A percentile compares a stretch with the other conserved stretches of the same genome.
Evolutionary conservation across 1,139 yeast genomes (phyloP).

Genomic region (Eremothecium sinecaudum): DNA sequence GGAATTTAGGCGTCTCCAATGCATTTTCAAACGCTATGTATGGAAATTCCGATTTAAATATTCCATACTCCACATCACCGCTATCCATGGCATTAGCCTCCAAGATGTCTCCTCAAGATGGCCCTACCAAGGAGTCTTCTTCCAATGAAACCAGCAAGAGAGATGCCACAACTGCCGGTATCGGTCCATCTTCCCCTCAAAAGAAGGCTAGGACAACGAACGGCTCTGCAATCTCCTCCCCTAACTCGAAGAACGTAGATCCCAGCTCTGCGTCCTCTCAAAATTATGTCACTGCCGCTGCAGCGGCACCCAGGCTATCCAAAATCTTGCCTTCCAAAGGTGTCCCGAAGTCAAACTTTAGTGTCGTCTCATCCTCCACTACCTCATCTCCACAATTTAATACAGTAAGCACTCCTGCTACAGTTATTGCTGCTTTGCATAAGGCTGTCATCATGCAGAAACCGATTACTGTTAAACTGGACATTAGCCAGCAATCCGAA

Average conservation of each 20-base stretch:
- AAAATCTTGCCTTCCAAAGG: slow-evolving; percentile 29
- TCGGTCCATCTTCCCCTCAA: not conserved
- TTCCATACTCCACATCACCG: slow-evolving; percentile 68
- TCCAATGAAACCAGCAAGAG: slow-evolving; percentile 5
- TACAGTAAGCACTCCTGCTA: slow-evolving; percentile 48
- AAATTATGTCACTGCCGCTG: slow-evolving; percentile 55
- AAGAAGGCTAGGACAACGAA: slow-evolving; percentile 1
- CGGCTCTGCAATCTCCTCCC: not conserved
- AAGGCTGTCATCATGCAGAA: slow-evolving; percentile 52
- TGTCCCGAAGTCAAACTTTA: slow-evolving; percentile 31
- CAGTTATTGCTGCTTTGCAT: slow-evolving; percentile 66
- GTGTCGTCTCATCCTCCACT: slow-evolving; percentile 24
- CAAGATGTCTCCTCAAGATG: not conserved
- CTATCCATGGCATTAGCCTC: slow-evolving; percentile 53
- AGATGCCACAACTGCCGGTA: not conserved
- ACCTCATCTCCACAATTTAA: slow-evolving; percentile 10
- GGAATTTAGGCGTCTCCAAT: slow-evolving; percentile 8
- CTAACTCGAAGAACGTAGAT: slow-evolving; percentile 2
- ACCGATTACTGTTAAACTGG: slow-evolving; percentile 16
- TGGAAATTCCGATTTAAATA: slow-evolving; percentile 29
- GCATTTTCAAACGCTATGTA: slow-evolving; percentile 8
- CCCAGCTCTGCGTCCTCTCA: not conserved
- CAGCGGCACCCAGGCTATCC: slow-evolving; percentile 74
- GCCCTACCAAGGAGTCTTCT: slow-evolving; percentile 5
- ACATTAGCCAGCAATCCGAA: not conserved